Percentiles rank a stretch among this genome's conserved stretches.
Evolutionary conservation across 1,284 basidiomycete genomes (phyloP).

Genomic region (Trametes pubescens): DNA sequence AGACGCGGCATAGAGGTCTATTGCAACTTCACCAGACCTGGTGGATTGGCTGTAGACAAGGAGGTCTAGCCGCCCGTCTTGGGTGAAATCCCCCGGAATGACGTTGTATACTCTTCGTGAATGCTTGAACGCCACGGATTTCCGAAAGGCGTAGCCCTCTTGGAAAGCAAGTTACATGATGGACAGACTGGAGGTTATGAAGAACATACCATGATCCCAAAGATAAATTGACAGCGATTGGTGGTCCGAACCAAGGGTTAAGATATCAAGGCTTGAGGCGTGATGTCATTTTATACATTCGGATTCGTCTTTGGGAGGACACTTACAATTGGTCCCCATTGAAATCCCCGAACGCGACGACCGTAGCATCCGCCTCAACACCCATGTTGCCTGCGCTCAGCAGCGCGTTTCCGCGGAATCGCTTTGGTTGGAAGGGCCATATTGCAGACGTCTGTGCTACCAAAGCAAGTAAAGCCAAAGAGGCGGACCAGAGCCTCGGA

Average conservation of each 20-base stretch:
- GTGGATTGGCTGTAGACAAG: constrained; percentile 81
- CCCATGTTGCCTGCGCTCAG: constrained; percentile 86
- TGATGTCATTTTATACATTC: neutral
- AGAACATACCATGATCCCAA: constrained; percentile 81
- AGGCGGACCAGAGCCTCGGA: neutral
- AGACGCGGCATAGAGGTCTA: constrained; percentile 74
- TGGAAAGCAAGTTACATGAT: neutral
- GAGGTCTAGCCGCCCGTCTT: constrained; percentile 90
- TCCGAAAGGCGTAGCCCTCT: constrained; percentile 71
- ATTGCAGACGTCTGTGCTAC: constrained; percentile 42
- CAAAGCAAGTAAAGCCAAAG: constrained; percentile 8
- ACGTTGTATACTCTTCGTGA: constrained; percentile 73
- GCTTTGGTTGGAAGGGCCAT: constrained; percentile 87
- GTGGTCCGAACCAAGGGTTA: constrained; percentile 78
- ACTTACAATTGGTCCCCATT: constrained; percentile 94
- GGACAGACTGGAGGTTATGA: neutral
- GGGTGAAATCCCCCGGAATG: constrained; percentile 92
- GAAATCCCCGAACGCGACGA: constrained; percentile 94
- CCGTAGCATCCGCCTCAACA: constrained; percentile 71
- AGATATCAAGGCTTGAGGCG: constrained; percentile 75
- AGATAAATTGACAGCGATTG: constrained; percentile 78
- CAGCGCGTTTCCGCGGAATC: constrained; percentile 88
- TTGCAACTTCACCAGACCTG: constrained; percentile 60
- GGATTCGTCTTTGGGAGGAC: neutral
- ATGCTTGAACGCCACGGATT: constrained; percentile 65